Evolutionary conservation across 169 alveolate genomes (phyloP), one percentile per base, ranked within the genome.

Genomic region (Blepharisma undulans): DNA sequence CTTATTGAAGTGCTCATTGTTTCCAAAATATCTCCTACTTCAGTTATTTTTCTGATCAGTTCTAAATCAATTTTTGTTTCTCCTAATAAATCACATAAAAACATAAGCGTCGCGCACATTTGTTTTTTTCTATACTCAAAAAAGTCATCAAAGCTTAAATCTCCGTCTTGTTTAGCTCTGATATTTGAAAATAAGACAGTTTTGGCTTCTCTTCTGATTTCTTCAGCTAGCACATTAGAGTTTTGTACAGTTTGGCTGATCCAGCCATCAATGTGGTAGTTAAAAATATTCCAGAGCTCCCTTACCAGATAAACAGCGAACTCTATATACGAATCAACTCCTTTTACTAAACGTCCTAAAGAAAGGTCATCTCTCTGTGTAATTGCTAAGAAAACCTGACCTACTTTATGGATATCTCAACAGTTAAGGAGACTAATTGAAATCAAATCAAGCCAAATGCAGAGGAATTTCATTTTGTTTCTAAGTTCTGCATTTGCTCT

Each of bases 71-170:
- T 29, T 25, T 60, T 29, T 0, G 34, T 30, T 32, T 19, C 80
- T 32, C 91, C 91, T 29, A 72, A 25, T 61, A 86, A 71, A 32
- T 86, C 91, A 71, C 80, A 71, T 21, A 66, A 32, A 32, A 22
- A 72, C 91, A 86, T 86, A 3, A 86, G 29, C 29, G 84, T 86
- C 29, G 91, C 91, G 27, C 91, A 66, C 84, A 86, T 86, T 72
- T 86, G 91, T 72, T 86, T 86, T 22, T 72, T 86, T 27, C 91
- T 27, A 27, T 30, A 30, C n/a, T 71, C 32, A 8, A 86, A 25
- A 21, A 86, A 86, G 25, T 66, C 81, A 71, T 22, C 72, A 36
- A 66, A 86, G 80, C 34, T 36, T 3, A 27, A n/a, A 8, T 19
- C 27, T 8, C 33, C 25, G 16, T 36, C 89, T 25, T 25, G 33